Conservation (phyloP, 1,284 basidiomycete genomes). For the Cryptococcus maquisensis region DNA sequence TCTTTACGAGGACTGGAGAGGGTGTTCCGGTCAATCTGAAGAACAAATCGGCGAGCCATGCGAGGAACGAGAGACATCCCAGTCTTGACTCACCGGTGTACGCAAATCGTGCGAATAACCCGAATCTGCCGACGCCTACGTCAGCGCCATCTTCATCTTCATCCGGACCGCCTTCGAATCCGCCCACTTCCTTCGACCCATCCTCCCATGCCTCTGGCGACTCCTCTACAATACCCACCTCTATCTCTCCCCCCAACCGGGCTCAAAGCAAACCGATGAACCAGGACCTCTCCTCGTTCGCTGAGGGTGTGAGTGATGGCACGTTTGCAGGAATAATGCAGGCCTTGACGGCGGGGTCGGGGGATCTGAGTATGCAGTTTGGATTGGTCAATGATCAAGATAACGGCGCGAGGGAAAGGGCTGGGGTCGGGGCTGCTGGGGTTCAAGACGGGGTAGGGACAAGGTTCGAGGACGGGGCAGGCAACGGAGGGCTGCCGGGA, state of each 20-base stretch:
- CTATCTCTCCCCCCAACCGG: too few species aligned
- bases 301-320: not conserved
- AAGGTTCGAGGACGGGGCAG: not conserved
- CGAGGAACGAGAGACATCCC: not conserved
- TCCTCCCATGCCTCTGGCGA: too few species aligned
- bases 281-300: not conserved
- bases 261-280: too few species aligned
- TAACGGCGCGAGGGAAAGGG: not conserved
- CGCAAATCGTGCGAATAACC: not conserved
- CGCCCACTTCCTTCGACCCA: too few species aligned
- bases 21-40: constrained; percentile 13
- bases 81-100: not conserved
- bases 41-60: not conserved
- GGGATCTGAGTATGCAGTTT: not conserved
- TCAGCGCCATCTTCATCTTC: not conserved
- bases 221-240: too few species aligned
- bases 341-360: not conserved
- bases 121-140: not conserved
- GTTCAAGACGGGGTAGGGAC: not conserved
- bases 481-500: not conserved
- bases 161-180: too few species aligned
- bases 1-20: constrained; percentile 44
- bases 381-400: not conserved
- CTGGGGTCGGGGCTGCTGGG: not conserved
- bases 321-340: not conserved